Conservation (phyloP, 768 basidiomycete genomes). For the Trametes cingulata region DNA sequence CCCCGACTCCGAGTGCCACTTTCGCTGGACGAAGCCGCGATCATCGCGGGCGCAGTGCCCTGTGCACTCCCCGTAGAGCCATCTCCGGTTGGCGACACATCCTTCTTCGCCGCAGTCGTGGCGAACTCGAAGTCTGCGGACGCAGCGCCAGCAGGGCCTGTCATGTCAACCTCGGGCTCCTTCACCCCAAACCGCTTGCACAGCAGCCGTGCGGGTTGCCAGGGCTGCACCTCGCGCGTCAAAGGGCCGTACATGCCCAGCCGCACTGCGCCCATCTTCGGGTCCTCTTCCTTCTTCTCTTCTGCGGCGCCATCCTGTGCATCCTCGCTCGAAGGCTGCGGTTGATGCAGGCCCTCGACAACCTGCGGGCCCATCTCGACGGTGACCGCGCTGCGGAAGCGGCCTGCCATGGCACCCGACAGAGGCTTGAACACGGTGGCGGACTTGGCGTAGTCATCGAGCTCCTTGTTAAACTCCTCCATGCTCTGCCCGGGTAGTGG, state of each 20-base stretch:
- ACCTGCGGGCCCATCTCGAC: constrained; percentile 66
- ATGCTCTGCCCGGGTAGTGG: constrained; percentile 57
- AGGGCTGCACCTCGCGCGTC: constrained; percentile 72
- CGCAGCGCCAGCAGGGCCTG: constrained; percentile 23
- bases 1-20: constrained; percentile 1
- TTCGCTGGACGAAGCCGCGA: constrained; percentile 15
- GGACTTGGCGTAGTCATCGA: constrained; percentile 83
- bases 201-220: constrained; percentile 82
- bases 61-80: background rate
- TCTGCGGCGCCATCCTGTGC: constrained; percentile 36
- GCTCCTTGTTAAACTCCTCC: constrained; percentile 78
- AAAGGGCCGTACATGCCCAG: constrained; percentile 89
- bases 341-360: constrained; percentile 69
- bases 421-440: constrained; percentile 92
- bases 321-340: constrained; percentile 27
- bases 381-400: constrained; percentile 84
- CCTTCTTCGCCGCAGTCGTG: constrained; percentile 13
- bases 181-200: constrained; percentile 94
- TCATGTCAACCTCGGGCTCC: constrained; percentile 71
- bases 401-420: constrained; percentile 87
- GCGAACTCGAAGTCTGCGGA: constrained; percentile 17
- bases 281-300: constrained; percentile 62
- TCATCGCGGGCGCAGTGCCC: constrained; percentile 13
- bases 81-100: background rate
- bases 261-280: constrained; percentile 78